Conservation (phyloP, 2,329 filamentous ascomycete genomes). For the Ramichloridium luteum region DNA sequence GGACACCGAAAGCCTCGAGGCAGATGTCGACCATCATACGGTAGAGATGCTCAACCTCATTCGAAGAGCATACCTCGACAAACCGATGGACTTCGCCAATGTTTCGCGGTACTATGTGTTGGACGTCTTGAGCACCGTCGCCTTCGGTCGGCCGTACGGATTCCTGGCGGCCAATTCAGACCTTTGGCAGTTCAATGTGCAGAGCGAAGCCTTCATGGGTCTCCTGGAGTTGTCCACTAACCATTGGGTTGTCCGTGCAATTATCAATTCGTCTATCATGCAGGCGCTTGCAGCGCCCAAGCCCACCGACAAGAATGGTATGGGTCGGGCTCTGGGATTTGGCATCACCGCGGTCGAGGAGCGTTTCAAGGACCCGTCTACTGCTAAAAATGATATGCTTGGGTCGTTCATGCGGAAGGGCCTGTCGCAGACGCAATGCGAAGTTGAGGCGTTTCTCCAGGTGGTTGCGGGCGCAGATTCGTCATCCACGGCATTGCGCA, state of each 20-base stretch:
- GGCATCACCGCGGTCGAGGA: slow-evolving; percentile 17
- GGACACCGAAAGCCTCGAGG: slow-evolving; percentile 41
- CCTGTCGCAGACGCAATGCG: slow-evolving; percentile 27
- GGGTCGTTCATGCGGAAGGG: slow-evolving; percentile 36
- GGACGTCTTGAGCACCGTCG: slow-evolving; percentile 44
- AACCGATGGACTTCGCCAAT: slow-evolving; percentile 35
- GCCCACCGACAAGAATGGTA: slow-evolving; percentile 17
- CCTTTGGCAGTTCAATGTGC: slow-evolving; percentile 19
- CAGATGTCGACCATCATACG: slow-evolving; percentile 37
- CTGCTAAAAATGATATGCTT: slow-evolving; percentile 37
- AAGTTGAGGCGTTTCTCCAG: slow-evolving; percentile 29
- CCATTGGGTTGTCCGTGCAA: slow-evolving; percentile 14
- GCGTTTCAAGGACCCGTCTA: slow-evolving; percentile 15
- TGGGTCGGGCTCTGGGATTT: slow-evolving; percentile 17
- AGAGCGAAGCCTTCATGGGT: slow-evolving; percentile 13
- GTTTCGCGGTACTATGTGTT: slow-evolving; percentile 44
- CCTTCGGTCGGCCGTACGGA: slow-evolving; percentile 42
- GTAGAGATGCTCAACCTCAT: slow-evolving; percentile 38
- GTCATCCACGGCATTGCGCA: slow-evolving; percentile 40
- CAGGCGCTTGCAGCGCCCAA: slow-evolving; percentile 17
- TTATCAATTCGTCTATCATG: slow-evolving; percentile 14
- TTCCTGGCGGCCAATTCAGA: slow-evolving; percentile 40
- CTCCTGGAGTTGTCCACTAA: slow-evolving; percentile 17
- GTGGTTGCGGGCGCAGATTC: slow-evolving; percentile 45
- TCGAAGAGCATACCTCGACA: slow-evolving; percentile 36